Percentiles rank a stretch among this genome's conserved stretches.
These are phyloP conservation scores for Ophiostoma novo-ulmi DNA, from an alignment of 2,329 filamentous ascomycete species.

Conservation along the genomic window DNA sequence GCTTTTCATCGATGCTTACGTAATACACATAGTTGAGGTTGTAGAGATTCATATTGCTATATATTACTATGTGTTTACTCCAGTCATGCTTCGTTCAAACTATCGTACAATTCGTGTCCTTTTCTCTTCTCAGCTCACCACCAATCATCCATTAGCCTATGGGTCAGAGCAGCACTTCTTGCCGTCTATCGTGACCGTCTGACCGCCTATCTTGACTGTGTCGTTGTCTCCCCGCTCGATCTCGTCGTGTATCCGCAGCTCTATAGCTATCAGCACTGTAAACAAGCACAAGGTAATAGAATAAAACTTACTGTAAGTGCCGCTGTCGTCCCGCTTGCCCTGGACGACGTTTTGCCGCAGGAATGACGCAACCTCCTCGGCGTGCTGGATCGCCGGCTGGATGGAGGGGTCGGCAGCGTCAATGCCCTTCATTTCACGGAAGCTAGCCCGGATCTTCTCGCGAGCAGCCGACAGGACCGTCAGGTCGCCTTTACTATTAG, in stretches of 20 bases:
- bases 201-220: conserved; percentile 62
- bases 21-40: neutral
- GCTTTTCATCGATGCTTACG: neutral
- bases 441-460: conserved; percentile 65
- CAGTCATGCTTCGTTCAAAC: conserved; percentile 1
- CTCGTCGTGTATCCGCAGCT: conserved; percentile 80
- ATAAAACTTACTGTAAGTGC: conserved; percentile 52
- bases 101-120: conserved; percentile 12
- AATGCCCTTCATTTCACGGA: conserved; percentile 61
- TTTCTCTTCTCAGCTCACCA: neutral
- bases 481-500: conserved; percentile 24
- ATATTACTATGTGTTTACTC: neutral
- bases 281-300: neutral
- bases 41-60: conserved; percentile 2
- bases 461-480: conserved; percentile 65
- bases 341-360: conserved; percentile 84
- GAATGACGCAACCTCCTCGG: conserved; percentile 75
- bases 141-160: conserved; percentile 17
- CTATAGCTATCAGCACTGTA: conserved; percentile 41
- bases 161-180: conserved; percentile 32
- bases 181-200: conserved; percentile 33
- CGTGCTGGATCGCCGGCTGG: conserved; percentile 65
- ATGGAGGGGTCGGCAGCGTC: conserved; percentile 54
- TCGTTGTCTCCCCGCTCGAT: conserved; percentile 94
- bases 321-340: conserved; percentile 53